These are phyloP conservation scores for Phaeosphaeria sp. DNA, from an alignment of 2,329 filamentous ascomycete species.

Conservation along the genomic window DNA sequence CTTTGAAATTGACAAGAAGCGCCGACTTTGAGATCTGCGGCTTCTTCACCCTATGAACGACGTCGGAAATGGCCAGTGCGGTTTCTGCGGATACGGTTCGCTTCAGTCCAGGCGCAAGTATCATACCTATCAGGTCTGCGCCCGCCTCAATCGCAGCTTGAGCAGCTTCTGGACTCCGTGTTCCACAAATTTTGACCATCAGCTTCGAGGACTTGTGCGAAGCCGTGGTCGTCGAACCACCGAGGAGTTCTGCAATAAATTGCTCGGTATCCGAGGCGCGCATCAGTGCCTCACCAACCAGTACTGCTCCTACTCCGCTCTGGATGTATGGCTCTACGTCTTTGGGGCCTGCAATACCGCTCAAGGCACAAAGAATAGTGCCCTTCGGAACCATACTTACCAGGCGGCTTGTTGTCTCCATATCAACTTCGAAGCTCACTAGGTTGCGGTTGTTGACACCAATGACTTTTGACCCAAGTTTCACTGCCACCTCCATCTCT, in stretches of 20 bases:
- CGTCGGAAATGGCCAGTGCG: slow-evolving; percentile 79
- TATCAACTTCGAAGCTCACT: slow-evolving; percentile 94
- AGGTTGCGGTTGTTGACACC: slow-evolving; percentile 98
- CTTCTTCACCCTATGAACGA: slow-evolving; percentile 67
- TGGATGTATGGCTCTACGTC: slow-evolving; percentile 88
- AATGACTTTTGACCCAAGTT: slow-evolving; percentile 87
- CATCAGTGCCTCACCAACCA: slow-evolving; percentile 97
- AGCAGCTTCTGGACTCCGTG: slow-evolving; percentile 81
- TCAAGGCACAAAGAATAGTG: slow-evolving; percentile 90
- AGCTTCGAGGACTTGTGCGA: slow-evolving; percentile 41
- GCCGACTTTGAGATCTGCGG: slow-evolving; percentile 26
- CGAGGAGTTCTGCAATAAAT: slow-evolving; percentile 86
- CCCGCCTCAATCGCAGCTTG: slow-evolving; percentile 81
- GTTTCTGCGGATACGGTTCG: slow-evolving; percentile 80
- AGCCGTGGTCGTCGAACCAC: slow-evolving; percentile 51
- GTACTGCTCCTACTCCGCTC: slow-evolving; percentile 88
- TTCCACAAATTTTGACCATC: slow-evolving; percentile 95
- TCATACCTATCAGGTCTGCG: slow-evolving; percentile 92
- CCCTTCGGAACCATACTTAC: slow-evolving; percentile 84
- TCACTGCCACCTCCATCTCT: slow-evolving; percentile 88
- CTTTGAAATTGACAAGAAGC: slow-evolving; percentile 33
- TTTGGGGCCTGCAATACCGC: slow-evolving; percentile 86
- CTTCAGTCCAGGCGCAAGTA: slow-evolving; percentile 80
- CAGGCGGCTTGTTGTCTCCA: slow-evolving; percentile 87
- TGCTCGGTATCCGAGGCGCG: slow-evolving; percentile 78